Percentiles rank a stretch among this genome's conserved stretches.
phyloP scores from a whole-genome alignment of 495 filamentous ascomycete genomes.

The Clavariopsis aquatica region DNA sequence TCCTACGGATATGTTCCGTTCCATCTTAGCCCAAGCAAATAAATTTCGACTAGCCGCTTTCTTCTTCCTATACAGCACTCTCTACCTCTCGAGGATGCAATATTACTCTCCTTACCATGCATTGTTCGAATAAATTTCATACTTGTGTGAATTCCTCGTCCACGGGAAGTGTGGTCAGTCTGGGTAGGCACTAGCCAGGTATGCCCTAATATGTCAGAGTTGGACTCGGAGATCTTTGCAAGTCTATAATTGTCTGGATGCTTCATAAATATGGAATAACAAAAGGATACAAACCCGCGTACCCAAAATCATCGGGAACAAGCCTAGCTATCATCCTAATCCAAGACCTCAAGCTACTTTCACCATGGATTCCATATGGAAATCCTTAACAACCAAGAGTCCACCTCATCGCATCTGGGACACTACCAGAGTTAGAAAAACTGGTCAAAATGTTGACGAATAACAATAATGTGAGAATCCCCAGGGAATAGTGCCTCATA shows the following conservation, averaged over 20 bases:
- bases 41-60: slow-evolving; percentile 20
- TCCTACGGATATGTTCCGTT: slow-evolving; percentile 11
- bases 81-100: slow-evolving; percentile 17
- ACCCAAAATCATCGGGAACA: slow-evolving; percentile 11
- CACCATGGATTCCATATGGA: slow-evolving; percentile 45
- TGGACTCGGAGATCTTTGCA: slow-evolving; percentile 50
- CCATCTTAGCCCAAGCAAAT: slow-evolving; percentile 17
- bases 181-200: slow-evolving; percentile 45
- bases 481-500: slow-evolving; percentile 62
- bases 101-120: no score
- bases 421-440: slow-evolving; percentile 53
- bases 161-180: slow-evolving; percentile 24
- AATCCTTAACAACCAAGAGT: slow-evolving; percentile 47
- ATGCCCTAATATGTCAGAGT: slow-evolving; percentile 47
- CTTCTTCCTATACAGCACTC: slow-evolving; percentile 19
- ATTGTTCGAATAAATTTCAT: slow-evolving; percentile 14
- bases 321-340: slow-evolving; percentile 18
- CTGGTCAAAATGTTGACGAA: slow-evolving; percentile 51
- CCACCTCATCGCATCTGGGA: slow-evolving; percentile 63
- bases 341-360: slow-evolving; percentile 18
- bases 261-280: not conserved
- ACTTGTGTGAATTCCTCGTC: slow-evolving; percentile 22
- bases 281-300: slow-evolving; percentile 18
- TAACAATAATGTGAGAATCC: slow-evolving; percentile 54
- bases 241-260: slow-evolving; percentile 42